Evolutionary conservation across 768 basidiomycete species (phyloP).

Genomic region (Leccinum olivaceopallidum): DNA sequence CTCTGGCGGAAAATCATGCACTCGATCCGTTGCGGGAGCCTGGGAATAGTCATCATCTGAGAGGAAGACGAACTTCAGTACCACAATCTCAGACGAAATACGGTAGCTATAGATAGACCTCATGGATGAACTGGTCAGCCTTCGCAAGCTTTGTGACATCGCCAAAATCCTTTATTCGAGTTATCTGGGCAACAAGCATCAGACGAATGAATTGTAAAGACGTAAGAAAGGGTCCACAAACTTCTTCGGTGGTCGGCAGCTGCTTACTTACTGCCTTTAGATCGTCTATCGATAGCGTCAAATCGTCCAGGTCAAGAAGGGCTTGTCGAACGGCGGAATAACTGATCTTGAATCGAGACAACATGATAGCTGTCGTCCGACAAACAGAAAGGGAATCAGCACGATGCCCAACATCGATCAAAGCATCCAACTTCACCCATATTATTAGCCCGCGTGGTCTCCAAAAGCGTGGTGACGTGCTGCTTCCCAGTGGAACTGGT

Average conservation of each 20-base stretch:
- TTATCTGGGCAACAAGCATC: slow-evolving; percentile 41
- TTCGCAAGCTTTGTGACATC: slow-evolving; percentile 75
- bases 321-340: slow-evolving; percentile 69
- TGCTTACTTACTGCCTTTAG: slow-evolving; percentile 74
- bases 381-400: slow-evolving; percentile 1
- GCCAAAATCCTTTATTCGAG: slow-evolving; percentile 66
- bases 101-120: slow-evolving; percentile 47
- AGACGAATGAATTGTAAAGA: background rate
- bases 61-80: slow-evolving; percentile 6
- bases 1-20: slow-evolving; percentile 85
- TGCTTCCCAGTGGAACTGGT: slow-evolving; percentile 50
- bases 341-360: slow-evolving; percentile 69
- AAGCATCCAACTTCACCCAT: slow-evolving; percentile 50
- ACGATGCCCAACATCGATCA: background rate
- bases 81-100: background rate
- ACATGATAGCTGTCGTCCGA: slow-evolving; percentile 68
- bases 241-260: slow-evolving; percentile 83
- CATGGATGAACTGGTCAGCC: slow-evolving; percentile 80
- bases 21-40: slow-evolving; percentile 69
- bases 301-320: slow-evolving; percentile 71
- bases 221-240: slow-evolving; percentile 20
- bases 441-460: slow-evolving; percentile 83
- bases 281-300: slow-evolving; percentile 67
- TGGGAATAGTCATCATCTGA: slow-evolving; percentile 78
- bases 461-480: slow-evolving; percentile 68